Base-by-base conservation (phyloP, 2,329 filamentous ascomycete genomes). In the Periconia sp. region DNA sequence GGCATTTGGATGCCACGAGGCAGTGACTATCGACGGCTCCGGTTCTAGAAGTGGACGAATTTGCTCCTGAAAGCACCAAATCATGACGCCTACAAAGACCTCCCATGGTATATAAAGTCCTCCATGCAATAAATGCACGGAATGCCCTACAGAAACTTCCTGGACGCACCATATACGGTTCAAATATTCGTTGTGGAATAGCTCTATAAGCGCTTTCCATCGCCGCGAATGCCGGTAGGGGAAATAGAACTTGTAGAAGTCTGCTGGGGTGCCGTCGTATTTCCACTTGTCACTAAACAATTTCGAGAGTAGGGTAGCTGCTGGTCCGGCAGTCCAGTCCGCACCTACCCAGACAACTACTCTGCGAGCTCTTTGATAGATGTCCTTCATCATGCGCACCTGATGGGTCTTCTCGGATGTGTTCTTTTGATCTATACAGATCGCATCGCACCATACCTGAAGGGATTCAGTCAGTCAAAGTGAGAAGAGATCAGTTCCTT, bases 321-420 rank as follows among this genome's bases (percentile, higher is more conserved):
- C 11, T 37, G 33, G 33, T 37, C 15, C 33, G 5, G 33, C 33
- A 11, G 33, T 37, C 33, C 33, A 37, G 33, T 37, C 15, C 15
- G 33, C 33, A 45, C 50, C 50, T 14, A 44, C 17, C 45, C 44
- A 53, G n/a, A 44, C 41, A 10, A 47, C 17, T 8, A 48, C 45
- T 30, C 14, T 27, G 7, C 27, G 9, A 2, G 45, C 45, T 23
- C 35, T 23, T 13, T 19, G 27, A 18, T 55, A 55, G 18, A 55
- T 47, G 5, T 50, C 52, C 20, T 23, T 23, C 52, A 55, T 55
- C 17, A 47, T n/a, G 8, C n/a, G 9, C 1, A 55, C 48, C 18
- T 55, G 52, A 9, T 47, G 33, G 15, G 52, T 20, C 41, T 51
- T 55, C 20, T 55, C 52, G 15, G 47, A 9, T 18, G 43, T 18